A percentile compares a stretch with the other conserved stretches of the same genome.
Conservation (phyloP, 1,284 basidiomycete genomes). For the Entoloma clypeatum region DNA sequence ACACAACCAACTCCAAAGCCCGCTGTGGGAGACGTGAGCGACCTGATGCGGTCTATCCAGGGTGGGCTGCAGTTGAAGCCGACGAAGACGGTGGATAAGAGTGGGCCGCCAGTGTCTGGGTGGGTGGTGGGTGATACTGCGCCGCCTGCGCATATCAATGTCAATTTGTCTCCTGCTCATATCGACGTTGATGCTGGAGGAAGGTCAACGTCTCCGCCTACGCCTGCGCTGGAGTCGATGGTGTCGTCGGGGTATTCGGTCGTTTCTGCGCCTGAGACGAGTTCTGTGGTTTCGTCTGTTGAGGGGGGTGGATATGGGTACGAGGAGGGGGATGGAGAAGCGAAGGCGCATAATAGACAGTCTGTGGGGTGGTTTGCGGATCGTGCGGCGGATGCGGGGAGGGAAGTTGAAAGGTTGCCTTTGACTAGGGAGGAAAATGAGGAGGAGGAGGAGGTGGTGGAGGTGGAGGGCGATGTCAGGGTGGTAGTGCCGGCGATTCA, state of each 20-base stretch:
- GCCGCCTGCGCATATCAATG: constrained; percentile 74
- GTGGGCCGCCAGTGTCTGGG: constrained; percentile 66
- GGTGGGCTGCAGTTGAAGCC: constrained; percentile 75
- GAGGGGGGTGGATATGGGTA: too few species aligned
- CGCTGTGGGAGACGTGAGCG: constrained; percentile 53
- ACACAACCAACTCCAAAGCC: constrained; percentile 35
- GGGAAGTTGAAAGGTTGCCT: constrained; percentile 45
- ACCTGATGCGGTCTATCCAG: constrained; percentile 81
- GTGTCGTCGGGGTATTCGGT: too few species aligned
- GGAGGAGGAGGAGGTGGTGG: constrained; percentile 34
- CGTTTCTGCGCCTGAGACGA: too few species aligned
- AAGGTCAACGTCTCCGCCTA: too few species aligned
- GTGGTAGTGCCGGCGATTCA: constrained; percentile 58
- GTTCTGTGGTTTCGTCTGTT: too few species aligned
- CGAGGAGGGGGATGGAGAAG: too few species aligned
- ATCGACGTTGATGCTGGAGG: too few species aligned
- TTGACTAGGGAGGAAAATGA: constrained; percentile 58
- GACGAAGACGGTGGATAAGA: constrained; percentile 83
- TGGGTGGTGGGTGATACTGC: constrained; percentile 74
- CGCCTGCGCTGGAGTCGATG: too few species aligned
- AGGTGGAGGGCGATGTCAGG: too few species aligned
- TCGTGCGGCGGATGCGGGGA: constrained; percentile 72
- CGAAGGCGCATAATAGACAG: constrained; percentile 57
- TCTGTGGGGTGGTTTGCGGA: constrained; percentile 91
- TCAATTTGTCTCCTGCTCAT: too few species aligned